Base-by-base conservation (phyloP, 768 basidiomycete genomes). In the Leccinum broughii region DNA sequence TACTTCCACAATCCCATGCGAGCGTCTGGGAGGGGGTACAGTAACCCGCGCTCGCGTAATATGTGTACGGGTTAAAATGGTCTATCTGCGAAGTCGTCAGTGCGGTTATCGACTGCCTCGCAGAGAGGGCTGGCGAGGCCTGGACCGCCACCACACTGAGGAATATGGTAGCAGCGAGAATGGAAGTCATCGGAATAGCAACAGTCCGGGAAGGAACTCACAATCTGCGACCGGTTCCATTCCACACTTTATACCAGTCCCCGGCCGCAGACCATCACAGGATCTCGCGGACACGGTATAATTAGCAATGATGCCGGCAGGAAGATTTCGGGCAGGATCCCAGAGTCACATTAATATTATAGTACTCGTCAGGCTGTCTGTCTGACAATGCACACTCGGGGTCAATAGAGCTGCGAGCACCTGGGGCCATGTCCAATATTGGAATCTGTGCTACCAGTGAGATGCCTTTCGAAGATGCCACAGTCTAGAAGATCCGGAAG, bases 81-180 rank as follows among this genome's bases (percentile, higher is more conserved):
- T 22, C 22, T 22, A 22, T 22, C 22, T 22, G 22, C 22, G 22
- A 22, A 22, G 22, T 22, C 22, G 22, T 22, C 22, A 22, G 1
- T 22, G 22, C 22, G 22, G 22, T 22, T 22, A 22, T 79, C n/a
- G 70, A 62, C 59, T 78, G 77, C 26, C 75, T 75, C n/a, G 71
- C 54, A 22, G 53, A 57, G 51, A 77, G 73, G 22, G 61, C 4
- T 4, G 78, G 73, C 8, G 62, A 61, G 17, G 66, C 69, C 35
- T 32, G 51, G 26, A 54, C 71, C 39, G 32, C 54, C 4, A 52
- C 35, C 51, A 51, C 62, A 28, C 53, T 22, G 30, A 75, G 61
- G 15, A 73, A 44, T 10, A 44, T 50, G 54, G 60, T 58, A 49
- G 61, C 59, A 51, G 24, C n/a, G 22, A 68, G 59, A 20, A 66